Base-by-base conservation (phyloP, 352 stramenopile genomes). In the Thalassiosira hispida region DNA sequence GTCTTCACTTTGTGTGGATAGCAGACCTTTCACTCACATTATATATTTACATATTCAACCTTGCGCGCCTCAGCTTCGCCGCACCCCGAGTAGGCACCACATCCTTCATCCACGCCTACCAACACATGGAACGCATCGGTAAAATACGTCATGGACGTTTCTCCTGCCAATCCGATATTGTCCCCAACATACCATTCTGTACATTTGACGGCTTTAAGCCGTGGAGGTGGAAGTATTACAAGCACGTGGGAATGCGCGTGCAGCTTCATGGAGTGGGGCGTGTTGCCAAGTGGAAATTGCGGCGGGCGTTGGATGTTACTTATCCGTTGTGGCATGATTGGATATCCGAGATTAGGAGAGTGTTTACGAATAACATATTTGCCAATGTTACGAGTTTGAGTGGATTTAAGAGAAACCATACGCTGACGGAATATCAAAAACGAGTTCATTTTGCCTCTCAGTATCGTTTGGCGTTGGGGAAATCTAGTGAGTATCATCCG, bases 301-400 rank as follows among this genome's bases (percentile, higher is more conserved):
- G 52, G 1, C 35, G 11, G 38, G 16, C 16, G 12, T 61, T 61
- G 27, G 52, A 61, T 61, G 52, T 61, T 18, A 38, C 52, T 2
- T 61, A 61, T 23, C 52, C 27, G 18, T 25, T 61, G 18, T 14
- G 25, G 18, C 52, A 61, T 44, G 25, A 61, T 61, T 61, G 52
- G 52, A 22, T 18, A 16, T 61, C 52, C 3, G 18, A 35, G n/a
- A 23, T 61, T 40, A 31, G 12, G 18, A 27, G 52, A 6, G 52
- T 27, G 7, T 23, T 61, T 22, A 61, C 40, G 52, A 61, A 61
- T 61, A 42, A 31, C 20, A 61, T 61, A 61, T 23, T 61, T 61
- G 12, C 27, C 12, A 42, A 61, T 42, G 22, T 18, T 42, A 61
- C 31, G 5, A 44, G 9, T 7, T 14, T 8, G 22, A 27, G 11